Evolutionary conservation across 169 alveolate genomes (phyloP), one percentile per base, ranked within the genome.

Genomic region (Eimeria tenella): DNA sequence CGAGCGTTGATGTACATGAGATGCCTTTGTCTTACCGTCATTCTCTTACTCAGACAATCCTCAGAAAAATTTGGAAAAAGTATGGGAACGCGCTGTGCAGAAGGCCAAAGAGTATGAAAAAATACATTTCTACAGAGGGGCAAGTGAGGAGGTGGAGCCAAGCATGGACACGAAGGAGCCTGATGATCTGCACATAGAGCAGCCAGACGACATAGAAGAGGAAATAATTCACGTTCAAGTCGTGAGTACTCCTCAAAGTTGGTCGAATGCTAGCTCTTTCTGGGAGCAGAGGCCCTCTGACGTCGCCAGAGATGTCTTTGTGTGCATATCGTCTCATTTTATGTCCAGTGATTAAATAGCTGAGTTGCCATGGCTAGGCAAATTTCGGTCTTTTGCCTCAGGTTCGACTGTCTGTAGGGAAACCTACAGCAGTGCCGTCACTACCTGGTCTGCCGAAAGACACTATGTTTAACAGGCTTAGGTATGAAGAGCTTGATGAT

Each of bases 41-140:
- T 31, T 31, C 42, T 31, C 15, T 6, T n/a, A 25, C 73, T 23
- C 75, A 82, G 90, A 82, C 25, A 82, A 82, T 82, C 90, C 90
- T 9, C 90, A 25, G 90, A 82, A 82, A 19, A 55, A 82, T 42
- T 31, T 82, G 75, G 74, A 82, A 56, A 52, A 52, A 17, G 62
- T 82, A 6, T 82, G 90, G 90, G 90, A 82, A 74, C 90, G 90
- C 58, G 90, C 90, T 9, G 73, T 82, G 70, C 90, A 82, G 62
- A 82, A 53, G 90, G 90, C 90, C 60, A 82, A 63, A 15, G 74
- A 56, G n/a, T 55, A 82, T 56, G 90, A 82, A 58, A 55, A 58
- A 25, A 4, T 23, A 15, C 63, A 25, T 23, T 56, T 49, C 17
- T 74, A n/a, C 56, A 56, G 21, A 10, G 90, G 74, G 7, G 74